Conservation (phyloP, 768 basidiomycete species). For the Omphalotus guepiniiformis region DNA sequence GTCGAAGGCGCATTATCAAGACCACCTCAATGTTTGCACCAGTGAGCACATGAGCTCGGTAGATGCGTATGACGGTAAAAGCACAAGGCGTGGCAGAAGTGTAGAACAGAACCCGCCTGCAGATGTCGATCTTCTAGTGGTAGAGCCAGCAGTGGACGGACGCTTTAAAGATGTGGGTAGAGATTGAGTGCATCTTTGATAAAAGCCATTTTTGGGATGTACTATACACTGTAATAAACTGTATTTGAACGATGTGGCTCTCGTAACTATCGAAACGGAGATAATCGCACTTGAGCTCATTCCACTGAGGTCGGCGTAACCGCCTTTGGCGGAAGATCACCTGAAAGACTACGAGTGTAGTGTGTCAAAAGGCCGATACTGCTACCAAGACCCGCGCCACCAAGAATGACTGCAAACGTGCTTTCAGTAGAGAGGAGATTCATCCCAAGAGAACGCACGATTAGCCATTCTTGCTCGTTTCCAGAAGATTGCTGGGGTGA, state of each 20-base stretch:
- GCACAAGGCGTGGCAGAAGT: constrained; percentile 25
- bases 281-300: too few relatives aligned
- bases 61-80: constrained; percentile 66
- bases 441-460: constrained; percentile 32
- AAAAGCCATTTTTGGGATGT: too few relatives aligned
- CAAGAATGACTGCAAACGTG: constrained; percentile 52
- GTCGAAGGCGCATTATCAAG: constrained; percentile 50
- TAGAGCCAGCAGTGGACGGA: constrained; percentile 65
- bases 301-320: neutral
- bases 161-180: constrained; percentile 54
- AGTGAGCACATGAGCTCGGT: constrained; percentile 77
- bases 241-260: too few relatives aligned
- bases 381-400: constrained; percentile 67
- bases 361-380: constrained; percentile 57
- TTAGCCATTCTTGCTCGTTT: constrained; percentile 59
- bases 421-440: neutral
- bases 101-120: constrained; percentile 2
- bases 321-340: constrained; percentile 42
- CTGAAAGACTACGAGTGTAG: constrained; percentile 47
- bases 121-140: constrained; percentile 48
- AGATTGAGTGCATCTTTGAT: too few relatives aligned
- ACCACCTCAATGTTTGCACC: constrained; percentile 54
- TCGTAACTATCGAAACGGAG: too few relatives aligned
- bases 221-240: too few relatives aligned
- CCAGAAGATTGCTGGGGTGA: constrained; percentile 72